phyloP scores from a whole-genome alignment of 2,329 filamentous ascomycete species.

The Aspergillus jensenii region DNA sequence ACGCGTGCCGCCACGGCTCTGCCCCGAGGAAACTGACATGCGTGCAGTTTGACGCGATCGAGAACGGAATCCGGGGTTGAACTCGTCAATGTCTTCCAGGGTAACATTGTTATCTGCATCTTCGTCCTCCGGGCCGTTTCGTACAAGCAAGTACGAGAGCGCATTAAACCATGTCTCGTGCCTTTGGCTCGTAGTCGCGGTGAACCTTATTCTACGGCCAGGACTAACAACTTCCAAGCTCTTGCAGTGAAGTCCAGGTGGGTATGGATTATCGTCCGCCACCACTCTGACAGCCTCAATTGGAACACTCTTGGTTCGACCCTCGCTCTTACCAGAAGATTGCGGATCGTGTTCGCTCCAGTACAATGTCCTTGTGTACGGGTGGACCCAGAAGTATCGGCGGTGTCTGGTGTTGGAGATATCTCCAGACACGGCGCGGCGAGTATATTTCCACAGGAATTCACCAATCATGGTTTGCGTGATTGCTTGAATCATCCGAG shows the following conservation, averaged over 20 bases:
- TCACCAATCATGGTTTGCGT: slow-evolving; percentile 99
- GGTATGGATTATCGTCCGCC: slow-evolving; percentile 90
- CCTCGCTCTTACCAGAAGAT: slow-evolving; percentile 70
- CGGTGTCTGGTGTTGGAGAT: slow-evolving; percentile 88
- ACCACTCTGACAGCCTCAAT: slow-evolving; percentile 93
- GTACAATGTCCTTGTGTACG: slow-evolving; percentile 93
- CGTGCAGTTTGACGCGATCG: slow-evolving; percentile 56
- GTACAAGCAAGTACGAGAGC: slow-evolving; percentile 84
- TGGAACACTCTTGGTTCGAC: slow-evolving; percentile 82
- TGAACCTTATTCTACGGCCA: slow-evolving; percentile 87
- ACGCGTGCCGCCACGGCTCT: slow-evolving; percentile 68
- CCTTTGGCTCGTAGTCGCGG: slow-evolving; percentile 85
- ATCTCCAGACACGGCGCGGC: slow-evolving; percentile 84
- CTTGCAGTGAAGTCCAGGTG: slow-evolving; percentile 91
- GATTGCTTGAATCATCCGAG: slow-evolving; percentile 97
- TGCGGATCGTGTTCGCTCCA: slow-evolving; percentile 93
- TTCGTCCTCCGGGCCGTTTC: slow-evolving; percentile 63
- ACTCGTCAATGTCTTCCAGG: slow-evolving; percentile 68
- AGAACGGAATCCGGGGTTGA: slow-evolving; percentile 68
- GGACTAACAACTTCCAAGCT: slow-evolving; percentile 88
- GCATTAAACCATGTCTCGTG: slow-evolving; percentile 99
- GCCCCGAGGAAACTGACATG: slow-evolving; percentile 74
- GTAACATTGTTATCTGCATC: slow-evolving; percentile 59
- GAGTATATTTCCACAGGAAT: slow-evolving; percentile 98
- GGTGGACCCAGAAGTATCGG: slow-evolving; percentile 98